Conservation (phyloP, 2,329 filamentous ascomycete genomes). For the Cadophora sp. region DNA sequence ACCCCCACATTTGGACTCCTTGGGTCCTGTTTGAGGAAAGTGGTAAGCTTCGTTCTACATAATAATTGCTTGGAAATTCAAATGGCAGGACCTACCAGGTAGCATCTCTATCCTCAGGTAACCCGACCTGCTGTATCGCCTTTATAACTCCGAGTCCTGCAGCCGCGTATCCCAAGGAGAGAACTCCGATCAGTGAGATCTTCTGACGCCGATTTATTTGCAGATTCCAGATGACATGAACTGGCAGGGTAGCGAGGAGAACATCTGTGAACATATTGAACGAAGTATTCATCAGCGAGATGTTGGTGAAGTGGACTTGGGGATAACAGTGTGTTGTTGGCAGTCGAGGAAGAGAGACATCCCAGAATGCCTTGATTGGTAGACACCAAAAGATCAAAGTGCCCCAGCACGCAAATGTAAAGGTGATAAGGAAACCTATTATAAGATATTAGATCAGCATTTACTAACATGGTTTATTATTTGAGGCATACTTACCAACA, state of each 20-base stretch:
- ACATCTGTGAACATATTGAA: constrained; percentile 49
- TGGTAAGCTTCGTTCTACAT: neutral
- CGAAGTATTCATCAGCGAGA: constrained; percentile 15
- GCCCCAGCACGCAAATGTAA: constrained; percentile 23
- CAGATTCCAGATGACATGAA: constrained; percentile 51
- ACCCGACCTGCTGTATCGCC: constrained; percentile 11
- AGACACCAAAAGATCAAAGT: constrained; percentile 28
- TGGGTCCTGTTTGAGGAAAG: neutral
- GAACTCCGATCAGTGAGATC: constrained; percentile 47
- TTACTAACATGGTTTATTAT: neutral
- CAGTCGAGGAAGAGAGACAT: constrained; percentile 36
- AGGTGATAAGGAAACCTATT: constrained; percentile 25
- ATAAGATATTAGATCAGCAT: constrained; percentile 11
- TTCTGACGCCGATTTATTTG: constrained; percentile 50
- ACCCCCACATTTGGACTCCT: constrained; percentile 19
- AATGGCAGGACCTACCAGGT: constrained; percentile 1
- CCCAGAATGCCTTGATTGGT: constrained; percentile 2
- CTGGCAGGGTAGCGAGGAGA: constrained; percentile 49
- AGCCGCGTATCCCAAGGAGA: constrained; percentile 46
- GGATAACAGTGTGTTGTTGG: constrained; percentile 17
- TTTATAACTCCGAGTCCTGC: constrained; percentile 9
- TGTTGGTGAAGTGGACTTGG: constrained; percentile 9
- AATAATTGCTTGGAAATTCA: too few species aligned
- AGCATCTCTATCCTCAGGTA: constrained; percentile 1
- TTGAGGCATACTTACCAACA: constrained; percentile 1